These are phyloP conservation scores for Vitis rotundifolia DNA, from an alignment of 164 flowering plant genomes.

Conservation along the genomic window DNA sequence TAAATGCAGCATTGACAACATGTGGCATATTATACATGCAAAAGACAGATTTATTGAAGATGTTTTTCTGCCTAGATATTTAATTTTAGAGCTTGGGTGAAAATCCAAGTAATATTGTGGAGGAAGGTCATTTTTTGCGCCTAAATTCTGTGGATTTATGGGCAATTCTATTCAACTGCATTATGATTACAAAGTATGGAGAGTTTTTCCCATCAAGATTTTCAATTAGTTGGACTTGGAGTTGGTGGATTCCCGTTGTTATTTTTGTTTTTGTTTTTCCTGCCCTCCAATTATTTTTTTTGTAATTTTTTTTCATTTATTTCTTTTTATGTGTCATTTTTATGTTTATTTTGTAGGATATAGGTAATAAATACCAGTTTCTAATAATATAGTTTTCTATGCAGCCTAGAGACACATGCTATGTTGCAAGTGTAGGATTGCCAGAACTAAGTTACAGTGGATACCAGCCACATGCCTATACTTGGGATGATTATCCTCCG, in stretches of 20 bases:
- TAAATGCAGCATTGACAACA: too few species aligned
- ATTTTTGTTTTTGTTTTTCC: too few species aligned
- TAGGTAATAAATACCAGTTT: not conserved
- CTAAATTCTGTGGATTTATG: too few species aligned
- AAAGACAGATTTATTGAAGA: too few species aligned
- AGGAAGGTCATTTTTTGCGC: too few species aligned
- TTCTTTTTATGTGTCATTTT: not conserved
- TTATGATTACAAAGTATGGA: not conserved
- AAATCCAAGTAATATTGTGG: too few species aligned
- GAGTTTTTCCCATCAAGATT: not conserved
- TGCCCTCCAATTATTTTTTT: too few species aligned
- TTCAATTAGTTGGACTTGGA: not conserved
- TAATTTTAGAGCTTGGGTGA: too few species aligned
- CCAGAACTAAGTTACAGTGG: conserved; percentile 79
- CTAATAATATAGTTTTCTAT: not conserved
- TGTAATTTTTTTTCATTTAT: not conserved
- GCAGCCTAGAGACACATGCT: conserved; percentile 94
- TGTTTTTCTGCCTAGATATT: too few species aligned
- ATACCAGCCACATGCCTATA: conserved; percentile 69
- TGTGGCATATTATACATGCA: too few species aligned
- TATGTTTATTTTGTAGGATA: not conserved
- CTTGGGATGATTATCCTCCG: conserved; percentile 87
- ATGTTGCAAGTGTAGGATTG: conserved; percentile 72
- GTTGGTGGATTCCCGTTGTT: not conserved
- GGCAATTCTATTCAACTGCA: not conserved